Conservation (phyloP, 768 basidiomycete species). For the Cytidiella melzeri region DNA sequence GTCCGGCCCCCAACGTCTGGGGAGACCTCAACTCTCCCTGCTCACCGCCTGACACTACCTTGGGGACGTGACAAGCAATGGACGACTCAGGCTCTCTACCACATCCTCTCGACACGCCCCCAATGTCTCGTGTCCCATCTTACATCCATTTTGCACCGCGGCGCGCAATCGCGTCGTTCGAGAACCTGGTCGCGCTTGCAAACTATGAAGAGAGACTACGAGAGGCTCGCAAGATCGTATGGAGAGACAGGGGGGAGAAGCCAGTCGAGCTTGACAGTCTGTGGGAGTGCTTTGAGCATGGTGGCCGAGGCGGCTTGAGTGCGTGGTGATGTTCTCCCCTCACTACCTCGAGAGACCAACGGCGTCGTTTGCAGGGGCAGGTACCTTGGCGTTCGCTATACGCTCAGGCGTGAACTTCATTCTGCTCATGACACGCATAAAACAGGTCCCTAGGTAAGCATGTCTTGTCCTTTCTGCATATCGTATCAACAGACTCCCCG, state of each 20-base stretch:
- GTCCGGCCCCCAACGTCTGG: no score
- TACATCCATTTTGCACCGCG: conserved; percentile 48
- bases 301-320: conserved; percentile 66
- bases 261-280: conserved; percentile 60
- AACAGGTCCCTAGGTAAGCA: conserved; percentile 58
- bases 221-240: conserved; percentile 74
- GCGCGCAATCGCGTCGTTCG: conserved; percentile 68
- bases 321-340: conserved; percentile 28
- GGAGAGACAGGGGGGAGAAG: conserved; percentile 75
- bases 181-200: conserved; percentile 78
- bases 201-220: conserved; percentile 73
- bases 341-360: not conserved
- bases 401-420: conserved; percentile 81
- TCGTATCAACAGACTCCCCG: not conserved
- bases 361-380: conserved; percentile 55
- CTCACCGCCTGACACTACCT: no score
- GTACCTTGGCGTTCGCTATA: conserved; percentile 71
- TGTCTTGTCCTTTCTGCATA: not conserved
- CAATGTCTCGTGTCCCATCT: conserved; percentile 23
- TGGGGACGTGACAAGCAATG: no score
- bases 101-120: not conserved
- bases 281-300: conserved; percentile 65
- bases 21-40: no score
- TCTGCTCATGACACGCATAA: conserved; percentile 66
- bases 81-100: not conserved